Conservation (phyloP, 2,329 filamentous ascomycete genomes). For the Colletotrichum spaethianum region DNA sequence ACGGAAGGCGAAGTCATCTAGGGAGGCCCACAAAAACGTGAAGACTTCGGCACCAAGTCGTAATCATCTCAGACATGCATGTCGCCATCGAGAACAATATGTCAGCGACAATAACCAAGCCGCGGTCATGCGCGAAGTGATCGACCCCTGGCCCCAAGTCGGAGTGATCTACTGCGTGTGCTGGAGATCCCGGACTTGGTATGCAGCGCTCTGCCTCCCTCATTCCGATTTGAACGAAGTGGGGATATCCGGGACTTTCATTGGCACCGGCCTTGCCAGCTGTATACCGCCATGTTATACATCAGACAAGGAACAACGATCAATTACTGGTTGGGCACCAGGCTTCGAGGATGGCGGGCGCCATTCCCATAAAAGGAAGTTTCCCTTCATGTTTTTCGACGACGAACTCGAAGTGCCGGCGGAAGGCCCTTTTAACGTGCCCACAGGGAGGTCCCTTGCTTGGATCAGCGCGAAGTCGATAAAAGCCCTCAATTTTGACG, state of each 20-base stretch:
- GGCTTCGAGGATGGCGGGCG: background rate
- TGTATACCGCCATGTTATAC: background rate
- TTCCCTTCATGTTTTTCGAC: slow-evolving; percentile 4
- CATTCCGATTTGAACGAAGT: background rate
- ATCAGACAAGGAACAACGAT: background rate
- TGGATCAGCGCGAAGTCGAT: background rate
- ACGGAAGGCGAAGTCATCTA: too few species aligned
- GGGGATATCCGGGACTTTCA: background rate
- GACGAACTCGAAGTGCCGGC: background rate
- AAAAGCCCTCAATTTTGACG: background rate
- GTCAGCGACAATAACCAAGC: too few species aligned
- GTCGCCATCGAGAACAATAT: too few species aligned
- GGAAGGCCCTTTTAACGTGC: background rate
- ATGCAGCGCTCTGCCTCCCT: background rate
- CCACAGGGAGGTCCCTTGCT: background rate
- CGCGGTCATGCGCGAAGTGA: too few species aligned
- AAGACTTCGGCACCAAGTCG: too few species aligned
- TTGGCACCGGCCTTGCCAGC: background rate
- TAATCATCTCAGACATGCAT: too few species aligned
- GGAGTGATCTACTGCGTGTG: background rate
- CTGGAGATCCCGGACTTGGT: background rate
- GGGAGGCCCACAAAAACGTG: too few species aligned
- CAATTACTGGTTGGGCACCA: background rate
- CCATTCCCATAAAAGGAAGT: background rate
- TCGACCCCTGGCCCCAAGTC: background rate